Percentiles rank a stretch among this genome's conserved stretches.
Conservation (phyloP, 2,329 filamentous ascomycete species). For the Colletotrichum eleusines region DNA sequence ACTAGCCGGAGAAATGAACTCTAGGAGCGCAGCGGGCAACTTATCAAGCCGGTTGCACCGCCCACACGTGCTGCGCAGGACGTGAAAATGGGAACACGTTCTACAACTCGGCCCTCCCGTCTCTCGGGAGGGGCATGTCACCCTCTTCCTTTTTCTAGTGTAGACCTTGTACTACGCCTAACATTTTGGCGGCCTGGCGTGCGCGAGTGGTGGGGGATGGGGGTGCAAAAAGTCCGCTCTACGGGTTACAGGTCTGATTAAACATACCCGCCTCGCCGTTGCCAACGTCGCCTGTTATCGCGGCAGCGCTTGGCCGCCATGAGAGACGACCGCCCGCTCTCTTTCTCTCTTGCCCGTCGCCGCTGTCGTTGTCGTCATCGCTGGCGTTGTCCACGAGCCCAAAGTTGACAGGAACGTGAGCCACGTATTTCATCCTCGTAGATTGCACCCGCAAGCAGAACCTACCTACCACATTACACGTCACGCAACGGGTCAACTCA, state of each 20-base stretch:
- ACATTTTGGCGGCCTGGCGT: background rate
- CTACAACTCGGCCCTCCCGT: constrained; percentile 1
- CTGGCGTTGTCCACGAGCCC: too few relatives aligned
- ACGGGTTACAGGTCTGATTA: background rate
- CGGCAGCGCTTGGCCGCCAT: background rate
- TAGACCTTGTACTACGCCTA: background rate
- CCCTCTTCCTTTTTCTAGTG: background rate
- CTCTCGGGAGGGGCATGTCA: background rate
- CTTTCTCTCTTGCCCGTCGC: background rate
- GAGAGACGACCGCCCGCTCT: too few relatives aligned
- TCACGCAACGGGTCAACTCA: background rate
- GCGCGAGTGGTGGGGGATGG: too few relatives aligned
- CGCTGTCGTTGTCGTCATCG: too few relatives aligned
- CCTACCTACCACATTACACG: background rate
- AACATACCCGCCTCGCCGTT: background rate
- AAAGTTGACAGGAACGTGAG: background rate
- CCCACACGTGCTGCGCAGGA: background rate
- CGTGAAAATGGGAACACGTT: background rate
- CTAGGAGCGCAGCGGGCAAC: background rate
- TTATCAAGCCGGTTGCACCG: background rate
- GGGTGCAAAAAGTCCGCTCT: too few relatives aligned
- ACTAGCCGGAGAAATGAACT: background rate
- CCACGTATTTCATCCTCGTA: background rate
- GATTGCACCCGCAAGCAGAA: background rate
- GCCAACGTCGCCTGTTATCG: background rate